Base-by-base conservation (phyloP, 1,284 basidiomycete species). In the Cerioporus squamosus region DNA sequence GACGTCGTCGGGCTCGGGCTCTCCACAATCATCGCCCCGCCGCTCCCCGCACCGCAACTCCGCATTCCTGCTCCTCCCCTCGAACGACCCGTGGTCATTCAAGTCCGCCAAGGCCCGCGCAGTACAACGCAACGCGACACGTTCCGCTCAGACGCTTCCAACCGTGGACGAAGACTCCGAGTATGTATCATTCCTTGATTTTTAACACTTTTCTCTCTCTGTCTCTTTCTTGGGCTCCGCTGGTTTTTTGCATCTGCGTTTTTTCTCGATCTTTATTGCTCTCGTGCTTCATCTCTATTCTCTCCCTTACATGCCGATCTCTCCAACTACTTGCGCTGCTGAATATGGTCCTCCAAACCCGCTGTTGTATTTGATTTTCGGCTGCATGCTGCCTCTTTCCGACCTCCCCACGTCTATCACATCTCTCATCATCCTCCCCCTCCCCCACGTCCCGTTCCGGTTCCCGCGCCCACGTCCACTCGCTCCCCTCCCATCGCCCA, bases 1-100 rank as follows among this genome's bases (percentile, higher is more conserved):
- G 84, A 86, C 31, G 71, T 78, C 63, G 4, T 81, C 64, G 87
- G 87, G 74, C 79, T 85, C 71, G 69, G 10, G 26, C 20, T 36
- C 48, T 6, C 40, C 59, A 18, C 46, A 39, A 15, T 53, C 54
- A 20, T 52, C 59, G 1, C 51, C 39, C 6, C 51, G 43, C 84
- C 62, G 81, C 82, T 61, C 87, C 85, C 26, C 75, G 23, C 50
- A 29, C 39, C 52, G 43, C 8, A 42, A 45, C 22, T 22, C 44
- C 15, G 23, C 33, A 33, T 87, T 57, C 79, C 80, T 61, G 87
- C 88, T 73, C 87, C 44, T 53, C 17, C 38, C 46, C 10, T 9
- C 49, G 9, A 24, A 38, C 10, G 57, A 65, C 38, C 51, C 62
- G 15, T 61, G 57, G 57, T 45, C 57, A 20, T 56, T 55, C 55